Base-by-base conservation (phyloP, 1,284 basidiomycete species). In the Lentinula novae-zelandiae region DNA sequence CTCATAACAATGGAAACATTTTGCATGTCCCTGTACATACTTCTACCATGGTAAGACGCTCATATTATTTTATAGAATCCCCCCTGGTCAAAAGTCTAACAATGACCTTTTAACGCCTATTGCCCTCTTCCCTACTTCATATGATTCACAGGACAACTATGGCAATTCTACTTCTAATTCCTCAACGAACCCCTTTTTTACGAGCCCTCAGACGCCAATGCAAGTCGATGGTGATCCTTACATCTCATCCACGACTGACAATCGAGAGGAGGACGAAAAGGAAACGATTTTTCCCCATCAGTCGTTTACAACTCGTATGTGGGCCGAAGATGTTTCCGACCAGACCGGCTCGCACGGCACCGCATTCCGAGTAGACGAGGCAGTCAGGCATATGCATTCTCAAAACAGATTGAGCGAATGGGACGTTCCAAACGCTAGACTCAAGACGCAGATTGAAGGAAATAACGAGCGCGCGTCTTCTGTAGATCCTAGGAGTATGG, bases 251-350 rank as follows among this genome's bases (percentile, higher is more conserved):
- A 57, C 40, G 8, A 38, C 46, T n/a, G 49, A 17, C 48, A 12
- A 36, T 40, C 12, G 36, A 12, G 36, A 38, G 5, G 36, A 12
- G 36, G 12, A 12, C 6, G 9, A 7, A 40, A 44, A 10, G 61
- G 58, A 51, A 55, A 44, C 39, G 50, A 9, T 39, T 44, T 22
- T 27, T 38, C 40, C 20, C 3, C 54, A 27, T n/a, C 54, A 56
- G 31, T 4, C 42, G 10, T 56, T 42, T 20, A 31, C 49, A 40
- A 76, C 74, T 1, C 65, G 69, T 58, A 68, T 69, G 56, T 76
- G 75, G 75, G 73, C 72, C 5, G 69, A 76, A 61, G 69, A 70
- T 52, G 72, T 76, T 1, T 65, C 68, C 13, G 71, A 70, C 40
- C 69, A 74, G 61, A 73, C 69, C 3, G 68, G 67, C 17, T 63